phyloP scores from a whole-genome alignment of 371 early-diverging fungal species.

The Mucor irregularis region DNA sequence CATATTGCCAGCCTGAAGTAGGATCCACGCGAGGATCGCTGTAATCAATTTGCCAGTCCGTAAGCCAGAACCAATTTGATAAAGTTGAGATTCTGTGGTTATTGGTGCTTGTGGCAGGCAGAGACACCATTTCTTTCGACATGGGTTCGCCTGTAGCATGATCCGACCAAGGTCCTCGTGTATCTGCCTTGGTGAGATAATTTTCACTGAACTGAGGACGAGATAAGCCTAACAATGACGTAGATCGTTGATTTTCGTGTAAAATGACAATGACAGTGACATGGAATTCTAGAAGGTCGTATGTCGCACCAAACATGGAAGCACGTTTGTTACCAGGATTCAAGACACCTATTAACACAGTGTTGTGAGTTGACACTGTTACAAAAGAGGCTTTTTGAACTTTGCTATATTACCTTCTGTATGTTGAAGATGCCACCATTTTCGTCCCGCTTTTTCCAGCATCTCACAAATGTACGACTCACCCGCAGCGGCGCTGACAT shows the following conservation, averaged over 20 bases:
- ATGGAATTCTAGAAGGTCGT: conserved; percentile 61
- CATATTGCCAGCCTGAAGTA: conserved; percentile 74
- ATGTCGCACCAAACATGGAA: conserved; percentile 27
- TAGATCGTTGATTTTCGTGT: conserved; percentile 71
- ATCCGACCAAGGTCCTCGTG: conserved; percentile 63
- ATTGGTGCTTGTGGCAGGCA: conserved; percentile 37
- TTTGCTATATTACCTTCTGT: conserved; percentile 13
- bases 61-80: conserved; percentile 78
- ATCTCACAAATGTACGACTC: conserved; percentile 64
- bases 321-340: conserved; percentile 25
- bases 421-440: conserved; percentile 25
- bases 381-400: no score
- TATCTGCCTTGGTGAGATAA: conserved; percentile 52
- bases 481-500: conserved; percentile 72
- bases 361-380: no score
- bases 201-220: conserved; percentile 55
- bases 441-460: conserved; percentile 54
- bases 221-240: conserved; percentile 48
- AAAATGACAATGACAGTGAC: conserved; percentile 63
- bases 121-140: conserved; percentile 51
- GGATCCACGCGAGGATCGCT: conserved; percentile 64
- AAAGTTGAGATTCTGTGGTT: conserved; percentile 22
- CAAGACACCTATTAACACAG: conserved; percentile 9
- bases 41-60: conserved; percentile 79
- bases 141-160: conserved; percentile 55